Base-by-base conservation (phyloP, 2,329 filamentous ascomycete genomes). In the Hypoxylon sp. region DNA sequence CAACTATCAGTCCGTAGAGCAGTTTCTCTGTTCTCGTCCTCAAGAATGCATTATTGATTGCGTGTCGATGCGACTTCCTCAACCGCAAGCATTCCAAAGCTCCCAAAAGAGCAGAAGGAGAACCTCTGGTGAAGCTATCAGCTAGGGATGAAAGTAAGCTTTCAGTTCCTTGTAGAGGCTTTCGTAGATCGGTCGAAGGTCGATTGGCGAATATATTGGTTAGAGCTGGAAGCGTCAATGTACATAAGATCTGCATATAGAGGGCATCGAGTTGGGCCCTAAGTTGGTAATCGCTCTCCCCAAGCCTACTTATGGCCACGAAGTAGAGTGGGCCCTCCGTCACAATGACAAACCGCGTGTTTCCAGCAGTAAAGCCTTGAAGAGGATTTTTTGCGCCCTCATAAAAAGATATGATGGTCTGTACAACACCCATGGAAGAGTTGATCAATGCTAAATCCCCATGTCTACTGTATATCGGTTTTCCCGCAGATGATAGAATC, bases 241-340 rank as follows among this genome's bases (percentile, higher is more conserved):
- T 99, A 1, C 96, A 98, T 26, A 99, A 81, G 56, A 99, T 98
- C 80, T 99, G 96, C 93, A 97, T 98, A 80, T 99, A 99, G 39
- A 99, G 83, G 11, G 95, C 94, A 72, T 98, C 94, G 2, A 99
- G 88, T 79, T 99, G 96, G 19, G 90, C 88, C 59, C 93, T 89
- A 19, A 99, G 86, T 79, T 99, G 95, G 3, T 88, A 83, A 77
- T 98, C 95, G 78, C 93, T 98, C 80, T 99, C 96, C n/a, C 91
- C 90, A 10, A 99, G 87, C 69, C 91, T 91, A 77, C 94, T 98
- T 76, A 98, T 96, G 48, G 94, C 95, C 53, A 98, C 93, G 48
- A 99, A 90, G 78, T 98, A 97, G 44, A 99, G 85, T 10, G 94
- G 93, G 0, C 94, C 95, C 78, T 94, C 91, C 2, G 92, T 93